Base-by-base conservation (phyloP, 1,139 yeast species). In the Taiozyma sp. region DNA sequence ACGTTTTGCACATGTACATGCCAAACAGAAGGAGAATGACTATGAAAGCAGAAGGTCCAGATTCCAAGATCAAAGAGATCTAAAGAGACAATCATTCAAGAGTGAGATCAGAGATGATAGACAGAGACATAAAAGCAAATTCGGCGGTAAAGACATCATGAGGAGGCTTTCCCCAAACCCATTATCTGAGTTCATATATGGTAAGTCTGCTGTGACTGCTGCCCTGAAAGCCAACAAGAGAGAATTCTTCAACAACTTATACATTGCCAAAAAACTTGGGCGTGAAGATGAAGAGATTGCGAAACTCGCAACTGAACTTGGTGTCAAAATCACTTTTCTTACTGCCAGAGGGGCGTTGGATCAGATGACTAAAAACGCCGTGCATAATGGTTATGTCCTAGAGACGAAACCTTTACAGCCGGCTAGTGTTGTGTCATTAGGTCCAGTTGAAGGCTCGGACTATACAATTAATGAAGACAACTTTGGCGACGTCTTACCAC, bases 301-400 rank as follows among this genome's bases (percentile, higher is more conserved):
- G 9, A 59, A 64, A 41, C 61, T 80, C 42, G 86, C 88, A 1
- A 70, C 73, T 48, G 69, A 71, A 32, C 64, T 61, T 48, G 79
- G 81, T 0, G 65, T 84, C 6, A 69, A 70, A 45, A 65, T 79
- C 2, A 75, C 72, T 45, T 66, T 66, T 32, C 75, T 73, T 29
- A 75, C 73, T 4, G 68, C 76, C 45, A 83, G 81, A 60, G 80
- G 79, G 57, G 83, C 79, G 38, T 68, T 91, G 57, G 85, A 87
- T 61, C 65, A 72, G 9, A 65, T 89, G 57, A 78, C 90, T 32
- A 75, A 79, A 42, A 80, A 83, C 61, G 93, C 84, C 3, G 90
- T 88, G 13, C 97, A 91, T 68, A 91, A 91, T 66, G 95, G 96
- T 9, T 76, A 84, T 30, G 93, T 87, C 0, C 65, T 89, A 48